A percentile compares a stretch with the other conserved stretches of the same genome.
These are phyloP conservation scores for Lodderomyces parapsilosis DNA, from an alignment of 1,139 yeast species.

Conservation along the genomic window DNA sequence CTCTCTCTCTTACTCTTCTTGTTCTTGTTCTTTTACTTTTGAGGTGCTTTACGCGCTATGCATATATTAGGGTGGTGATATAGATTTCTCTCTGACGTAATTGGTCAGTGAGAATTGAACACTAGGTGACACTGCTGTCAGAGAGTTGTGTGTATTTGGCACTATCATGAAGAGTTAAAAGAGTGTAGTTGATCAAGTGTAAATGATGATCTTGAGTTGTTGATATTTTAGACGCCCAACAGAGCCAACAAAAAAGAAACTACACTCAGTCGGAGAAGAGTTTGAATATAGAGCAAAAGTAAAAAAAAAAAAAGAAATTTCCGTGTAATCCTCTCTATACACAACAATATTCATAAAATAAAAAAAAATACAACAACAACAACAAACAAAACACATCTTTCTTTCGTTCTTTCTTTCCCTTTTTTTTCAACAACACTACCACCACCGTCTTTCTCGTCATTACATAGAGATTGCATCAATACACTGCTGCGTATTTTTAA, in stretches of 20 bases:
- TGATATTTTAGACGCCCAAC: too few relatives aligned
- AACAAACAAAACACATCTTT: too few relatives aligned
- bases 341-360: too few relatives aligned
- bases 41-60: background rate
- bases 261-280: background rate
- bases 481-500: too few relatives aligned
- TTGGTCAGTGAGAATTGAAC: background rate
- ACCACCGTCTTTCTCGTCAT: too few relatives aligned
- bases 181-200: background rate
- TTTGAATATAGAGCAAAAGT: background rate
- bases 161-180: too few relatives aligned
- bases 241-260: background rate
- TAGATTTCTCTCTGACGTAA: background rate
- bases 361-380: background rate
- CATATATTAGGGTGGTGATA: background rate
- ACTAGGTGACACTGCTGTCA: too few relatives aligned
- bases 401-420: background rate
- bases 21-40: background rate
- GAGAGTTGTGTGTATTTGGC: too few relatives aligned
- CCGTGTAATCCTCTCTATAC: background rate
- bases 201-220: too few relatives aligned
- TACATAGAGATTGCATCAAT: too few relatives aligned
- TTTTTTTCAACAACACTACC: too few relatives aligned
- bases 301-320: background rate
- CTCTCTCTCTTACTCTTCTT: background rate